Base-by-base conservation (phyloP, 1,139 yeast species). In the Candida albicans region DNA sequence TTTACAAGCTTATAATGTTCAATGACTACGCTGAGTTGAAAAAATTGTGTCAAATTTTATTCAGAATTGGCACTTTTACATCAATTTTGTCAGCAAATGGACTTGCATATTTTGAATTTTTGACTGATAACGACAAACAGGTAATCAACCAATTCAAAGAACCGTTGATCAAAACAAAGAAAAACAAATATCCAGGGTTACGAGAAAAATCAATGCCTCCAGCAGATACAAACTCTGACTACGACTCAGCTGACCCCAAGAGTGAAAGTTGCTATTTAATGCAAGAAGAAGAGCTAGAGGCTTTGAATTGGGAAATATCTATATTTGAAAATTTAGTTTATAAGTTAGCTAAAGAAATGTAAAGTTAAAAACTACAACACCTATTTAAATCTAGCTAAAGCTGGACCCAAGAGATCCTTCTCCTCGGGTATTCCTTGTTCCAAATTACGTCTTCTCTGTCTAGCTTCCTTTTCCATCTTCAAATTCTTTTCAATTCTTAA, bases 401-500 rank as follows among this genome's bases (percentile, higher is more conserved):
- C 87, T 26, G 74, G 73, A 14, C 75, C 82, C 52, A 82, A 67
- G 31, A 68, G 59, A 55, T 81, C 84, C 52, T 69, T 67, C 46
- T 77, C 77, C 45, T 74, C 78, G 4, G 74, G 75, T 24, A 72
- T 70, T 22, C 88, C 90, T 47, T 68, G 70, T 29, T 65, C 72
- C 44, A 70, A 65, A 52, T 73, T 68, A 26, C 66, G 64, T 44
- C 70, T 75, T 60, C 79, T 77, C 53, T 77, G 77, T 62, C 96
- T 83, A 31, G 82, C 73, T 43, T 79, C 79, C 65, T 89, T 87
- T 64, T 93, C 97, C 56, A 74, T 75, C 59, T 76, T 77, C 60
- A 88, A 72, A 56, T 87, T 87, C 50, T 78, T 79, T 61, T 93
- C 95, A n/a, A 88, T 73, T 54, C 96, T 82, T 62, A 86, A 59